Evolutionary conservation across 345 rosid species (phyloP).

Genomic region (Euphorbia pulcherrima): DNA sequence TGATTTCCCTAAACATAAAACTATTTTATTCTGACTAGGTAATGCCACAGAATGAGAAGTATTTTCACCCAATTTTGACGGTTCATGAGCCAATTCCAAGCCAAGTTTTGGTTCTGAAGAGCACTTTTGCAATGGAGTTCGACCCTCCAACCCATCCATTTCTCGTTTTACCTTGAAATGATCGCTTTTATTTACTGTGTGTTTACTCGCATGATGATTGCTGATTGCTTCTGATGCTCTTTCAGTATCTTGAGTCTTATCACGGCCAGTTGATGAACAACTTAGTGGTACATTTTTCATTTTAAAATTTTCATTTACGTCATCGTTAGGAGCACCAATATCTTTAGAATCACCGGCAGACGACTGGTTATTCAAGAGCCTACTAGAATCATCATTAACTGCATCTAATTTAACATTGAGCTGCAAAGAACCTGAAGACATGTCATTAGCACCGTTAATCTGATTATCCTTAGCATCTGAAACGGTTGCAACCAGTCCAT

Average conservation of each 20-base stretch:
- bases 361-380: conserved; percentile 25
- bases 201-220: conserved; percentile 34
- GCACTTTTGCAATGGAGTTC: conserved; percentile 30
- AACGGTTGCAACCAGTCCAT: conserved; percentile 23
- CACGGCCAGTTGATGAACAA: conserved; percentile 36
- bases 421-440: conserved; percentile 25
- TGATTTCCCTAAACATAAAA: conserved; percentile 45
- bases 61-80: conserved; percentile 34
- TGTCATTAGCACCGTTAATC: conserved; percentile 25
- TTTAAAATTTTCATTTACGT: conserved; percentile 35
- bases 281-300: conserved; percentile 25
- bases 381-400: conserved; percentile 31
- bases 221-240: conserved; percentile 39
- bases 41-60: conserved; percentile 30
- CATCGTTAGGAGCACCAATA: conserved; percentile 25
- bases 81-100: conserved; percentile 36
- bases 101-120: conserved; percentile 36
- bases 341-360: conserved; percentile 36
- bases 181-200: conserved; percentile 27
- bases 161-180: conserved; percentile 34
- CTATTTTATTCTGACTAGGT: conserved; percentile 37
- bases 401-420: conserved; percentile 31
- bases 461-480: conserved; percentile 33
- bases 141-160: conserved; percentile 31
- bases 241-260: conserved; percentile 35